phyloP scores from a whole-genome alignment of 2,329 filamentous ascomycete genomes.

The Penicillium polonicum region DNA sequence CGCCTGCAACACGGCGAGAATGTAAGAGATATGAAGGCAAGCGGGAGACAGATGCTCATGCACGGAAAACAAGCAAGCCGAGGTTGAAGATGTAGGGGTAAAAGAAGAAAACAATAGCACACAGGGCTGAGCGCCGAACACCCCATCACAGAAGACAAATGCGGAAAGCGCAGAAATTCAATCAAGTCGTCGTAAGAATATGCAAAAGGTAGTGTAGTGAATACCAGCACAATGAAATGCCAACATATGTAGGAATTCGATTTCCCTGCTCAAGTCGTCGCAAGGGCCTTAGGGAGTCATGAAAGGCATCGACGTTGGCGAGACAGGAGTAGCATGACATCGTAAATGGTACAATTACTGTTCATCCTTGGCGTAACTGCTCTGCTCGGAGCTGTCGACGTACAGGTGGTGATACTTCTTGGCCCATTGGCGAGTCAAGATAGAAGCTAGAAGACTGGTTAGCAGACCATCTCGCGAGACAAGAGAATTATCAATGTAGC shows the following conservation, averaged over 20 bases:
- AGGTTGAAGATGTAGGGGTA: constrained; percentile 17
- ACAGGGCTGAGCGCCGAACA: constrained; percentile 35
- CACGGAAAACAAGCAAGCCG: constrained; percentile 21
- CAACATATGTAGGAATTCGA: constrained; percentile 39
- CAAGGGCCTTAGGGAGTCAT: constrained; percentile 25
- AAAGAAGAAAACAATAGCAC: constrained; percentile 23
- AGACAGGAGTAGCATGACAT: constrained; percentile 28
- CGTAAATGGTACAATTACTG: constrained; percentile 29
- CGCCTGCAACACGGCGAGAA: constrained; percentile 30
- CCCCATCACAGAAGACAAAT: constrained; percentile 36
- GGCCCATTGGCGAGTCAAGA: constrained; percentile 88
- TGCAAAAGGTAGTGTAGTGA: constrained; percentile 39
- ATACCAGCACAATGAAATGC: constrained; percentile 45
- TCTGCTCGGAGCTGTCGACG: constrained; percentile 36
- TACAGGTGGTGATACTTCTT: constrained; percentile 65
- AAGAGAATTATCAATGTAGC: constrained; percentile 19
- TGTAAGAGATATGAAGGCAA: constrained; percentile 34
- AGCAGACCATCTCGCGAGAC: constrained; percentile 8
- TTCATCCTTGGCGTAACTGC: constrained; percentile 36
- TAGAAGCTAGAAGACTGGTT: constrained; percentile 64
- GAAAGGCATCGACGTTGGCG: constrained; percentile 24
- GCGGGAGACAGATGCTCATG: constrained; percentile 26
- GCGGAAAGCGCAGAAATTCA: constrained; percentile 35
- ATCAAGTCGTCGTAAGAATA: constrained; percentile 42
- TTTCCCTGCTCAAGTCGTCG: constrained; percentile 26